These are phyloP conservation scores for Kodamaea suecica DNA, from an alignment of 1,139 yeast genomes.

Conservation along the genomic window DNA sequence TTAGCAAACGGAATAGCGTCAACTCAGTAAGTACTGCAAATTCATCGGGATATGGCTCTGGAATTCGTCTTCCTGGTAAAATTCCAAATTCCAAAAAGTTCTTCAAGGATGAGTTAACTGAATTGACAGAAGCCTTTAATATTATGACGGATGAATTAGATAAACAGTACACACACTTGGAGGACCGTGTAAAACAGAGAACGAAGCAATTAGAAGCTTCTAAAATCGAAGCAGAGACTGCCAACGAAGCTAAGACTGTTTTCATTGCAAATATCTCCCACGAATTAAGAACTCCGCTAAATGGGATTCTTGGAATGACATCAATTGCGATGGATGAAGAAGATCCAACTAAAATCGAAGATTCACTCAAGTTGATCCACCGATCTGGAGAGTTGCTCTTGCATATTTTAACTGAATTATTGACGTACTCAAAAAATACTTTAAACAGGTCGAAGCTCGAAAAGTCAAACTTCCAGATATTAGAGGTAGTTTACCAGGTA, in stretches of 20 bases:
- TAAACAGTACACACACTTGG: constrained; percentile 76
- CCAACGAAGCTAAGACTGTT: constrained; percentile 91
- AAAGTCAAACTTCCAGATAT: constrained; percentile 69
- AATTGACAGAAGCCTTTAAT: constrained; percentile 83
- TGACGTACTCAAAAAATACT: constrained; percentile 90
- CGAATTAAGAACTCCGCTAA: constrained; percentile 90
- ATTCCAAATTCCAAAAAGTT: constrained; percentile 57
- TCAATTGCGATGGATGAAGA: constrained; percentile 87
- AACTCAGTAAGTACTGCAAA: constrained; percentile 27
- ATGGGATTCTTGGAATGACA: constrained; percentile 95
- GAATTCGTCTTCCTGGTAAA: constrained; percentile 45
- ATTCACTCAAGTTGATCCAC: constrained; percentile 68
- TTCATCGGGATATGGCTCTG: constrained; percentile 35
- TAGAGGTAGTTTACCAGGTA: constrained; percentile 78
- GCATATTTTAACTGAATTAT: constrained; percentile 82
- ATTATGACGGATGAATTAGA: constrained; percentile 87
- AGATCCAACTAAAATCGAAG: constrained; percentile 62
- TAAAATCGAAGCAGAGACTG: constrained; percentile 85
- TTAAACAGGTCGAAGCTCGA: constrained; percentile 81
- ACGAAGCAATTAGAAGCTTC: constrained; percentile 88
- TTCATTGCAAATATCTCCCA: constrained; percentile 96
- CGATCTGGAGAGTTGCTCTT: constrained; percentile 83
- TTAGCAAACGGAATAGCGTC: constrained; percentile 23
- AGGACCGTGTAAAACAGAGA: constrained; percentile 84
- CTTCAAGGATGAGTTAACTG: constrained; percentile 82